Evolutionary conservation across 495 filamentous ascomycete genomes (phyloP), one percentile per base, ranked within the genome.

Genomic region (Penicillium arizonense): DNA sequence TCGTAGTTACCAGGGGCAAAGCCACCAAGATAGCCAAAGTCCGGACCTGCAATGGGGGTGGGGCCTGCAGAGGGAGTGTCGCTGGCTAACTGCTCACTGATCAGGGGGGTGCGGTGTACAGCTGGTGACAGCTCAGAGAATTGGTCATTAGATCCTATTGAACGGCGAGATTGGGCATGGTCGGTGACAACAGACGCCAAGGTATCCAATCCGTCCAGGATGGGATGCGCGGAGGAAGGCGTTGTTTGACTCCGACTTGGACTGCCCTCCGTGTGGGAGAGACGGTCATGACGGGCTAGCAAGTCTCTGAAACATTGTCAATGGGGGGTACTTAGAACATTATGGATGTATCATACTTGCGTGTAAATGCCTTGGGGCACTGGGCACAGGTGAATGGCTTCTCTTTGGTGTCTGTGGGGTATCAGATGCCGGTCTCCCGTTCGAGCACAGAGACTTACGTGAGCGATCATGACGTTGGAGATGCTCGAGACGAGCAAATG

Each of bases 391-490:
- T 44, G 44, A 66, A 76, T 2, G 73, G 73, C 45, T 76, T 76
- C 50, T 76, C 73, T 33, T 74, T 76, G 10, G 73, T 76, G 47
- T 76, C 73, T 76, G 44, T 10, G 24, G 13, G 24, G 49, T 42
- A 50, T 65, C 52, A 63, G 44, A 56, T 35, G 58, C 28, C n/a
- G 35, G 24, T 21, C n/a, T 37, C 16, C 11, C 20, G 14, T n/a
- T 16, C 30, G 21, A 24, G 23, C 33, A 20, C 48, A 47, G n/a
- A 24, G 14, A 45, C 59, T 41, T 68, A 76, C 73, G 73, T n/a
- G 69, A 74, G 35, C 73, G 68, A 52, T 76, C 68, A 50, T 76
- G 73, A 13, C 73, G 66, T 56, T 74, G 71, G 16, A 76, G 61
- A 68, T 76, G 73, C 45, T 76, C 73, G 21, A 73, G 48, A 11